Evolutionary conservation across 2,329 filamentous ascomycete genomes (phyloP).

Genomic region (Stenocarpella maydis): DNA sequence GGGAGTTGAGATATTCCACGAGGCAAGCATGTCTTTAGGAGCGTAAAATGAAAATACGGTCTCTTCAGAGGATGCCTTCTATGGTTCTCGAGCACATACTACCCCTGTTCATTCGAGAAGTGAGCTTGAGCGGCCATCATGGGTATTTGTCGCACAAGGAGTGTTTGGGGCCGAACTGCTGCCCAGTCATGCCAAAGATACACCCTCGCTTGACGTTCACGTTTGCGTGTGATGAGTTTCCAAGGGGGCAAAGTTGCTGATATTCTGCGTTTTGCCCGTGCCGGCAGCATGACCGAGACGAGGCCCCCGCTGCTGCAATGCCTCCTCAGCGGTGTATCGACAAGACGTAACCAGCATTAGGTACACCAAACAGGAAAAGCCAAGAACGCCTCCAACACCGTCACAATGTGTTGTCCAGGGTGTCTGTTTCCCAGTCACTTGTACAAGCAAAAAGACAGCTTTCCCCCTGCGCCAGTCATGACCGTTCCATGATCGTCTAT

Average conservation of each 20-base stretch:
- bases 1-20: background rate
- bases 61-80: background rate
- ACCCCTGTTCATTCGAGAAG: background rate
- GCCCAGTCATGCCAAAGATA: background rate
- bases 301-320: background rate
- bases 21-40: background rate
- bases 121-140: background rate
- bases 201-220: background rate
- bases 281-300: background rate
- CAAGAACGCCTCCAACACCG: constrained; percentile 35
- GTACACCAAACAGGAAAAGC: constrained; percentile 18
- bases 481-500: constrained; percentile 24
- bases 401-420: constrained; percentile 23
- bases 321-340: constrained; percentile 31
- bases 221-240: no score
- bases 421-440: constrained; percentile 11
- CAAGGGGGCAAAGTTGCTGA: constrained; percentile 1
- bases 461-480: constrained; percentile 32
- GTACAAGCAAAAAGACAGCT: constrained; percentile 26
- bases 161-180: background rate
- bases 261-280: constrained; percentile 4
- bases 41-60: background rate
- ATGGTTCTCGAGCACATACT: background rate
- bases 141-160: no score
- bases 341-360: constrained; percentile 28